These are phyloP conservation scores for Hypomontagnella monticulosa DNA, from an alignment of 495 filamentous ascomycete species.

Conservation along the genomic window DNA sequence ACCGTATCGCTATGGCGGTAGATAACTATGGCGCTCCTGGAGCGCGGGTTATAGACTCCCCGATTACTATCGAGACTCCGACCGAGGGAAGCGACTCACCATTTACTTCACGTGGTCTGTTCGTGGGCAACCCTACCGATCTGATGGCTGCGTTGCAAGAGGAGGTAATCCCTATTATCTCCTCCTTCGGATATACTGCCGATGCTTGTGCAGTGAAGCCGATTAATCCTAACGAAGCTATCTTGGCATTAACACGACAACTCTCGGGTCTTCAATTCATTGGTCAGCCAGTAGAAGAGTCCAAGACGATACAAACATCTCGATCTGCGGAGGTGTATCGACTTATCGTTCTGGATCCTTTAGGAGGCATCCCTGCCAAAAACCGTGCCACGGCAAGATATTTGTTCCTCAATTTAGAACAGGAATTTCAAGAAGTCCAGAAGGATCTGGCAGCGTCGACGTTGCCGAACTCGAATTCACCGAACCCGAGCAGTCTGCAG, in stretches of 20 bases:
- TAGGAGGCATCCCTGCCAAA: slow-evolving; percentile 83
- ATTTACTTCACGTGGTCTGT: slow-evolving; percentile 46
- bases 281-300: slow-evolving; percentile 54
- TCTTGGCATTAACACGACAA: slow-evolving; percentile 76
- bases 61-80: slow-evolving; percentile 53
- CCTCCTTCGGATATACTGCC: slow-evolving; percentile 72
- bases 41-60: slow-evolving; percentile 74
- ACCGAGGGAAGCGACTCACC: slow-evolving; percentile 20
- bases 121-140: slow-evolving; percentile 60
- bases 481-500: slow-evolving; percentile 27
- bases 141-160: slow-evolving; percentile 75
- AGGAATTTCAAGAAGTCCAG: slow-evolving; percentile 78
- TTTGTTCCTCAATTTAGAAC: slow-evolving; percentile 94
- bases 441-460: slow-evolving; percentile 59
- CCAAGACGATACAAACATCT: slow-evolving; percentile 55
- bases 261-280: slow-evolving; percentile 68
- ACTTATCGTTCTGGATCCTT: slow-evolving; percentile 87
- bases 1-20: slow-evolving; percentile 78
- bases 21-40: slow-evolving; percentile 70
- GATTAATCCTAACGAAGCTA: slow-evolving; percentile 70
- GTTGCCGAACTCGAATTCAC: slow-evolving; percentile 3
- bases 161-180: slow-evolving; percentile 81
- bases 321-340: slow-evolving; percentile 74
- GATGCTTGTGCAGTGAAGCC: slow-evolving; percentile 64
- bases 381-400: slow-evolving; percentile 74